Evolutionary conservation across 495 filamentous ascomycete species (phyloP).

Genomic region (Neurospora pannonica): DNA sequence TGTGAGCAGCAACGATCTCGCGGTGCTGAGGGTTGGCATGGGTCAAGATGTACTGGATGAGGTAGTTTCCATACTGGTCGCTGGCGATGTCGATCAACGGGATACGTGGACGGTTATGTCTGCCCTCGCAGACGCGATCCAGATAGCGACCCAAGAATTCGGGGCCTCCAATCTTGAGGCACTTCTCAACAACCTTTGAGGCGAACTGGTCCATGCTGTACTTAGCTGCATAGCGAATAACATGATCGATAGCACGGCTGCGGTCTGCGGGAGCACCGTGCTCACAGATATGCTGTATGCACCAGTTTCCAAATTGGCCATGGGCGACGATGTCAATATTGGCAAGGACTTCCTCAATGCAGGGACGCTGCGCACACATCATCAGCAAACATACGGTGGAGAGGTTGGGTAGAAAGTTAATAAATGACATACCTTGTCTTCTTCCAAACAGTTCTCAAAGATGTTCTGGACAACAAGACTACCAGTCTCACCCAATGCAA

Average conservation of each 20-base stretch:
- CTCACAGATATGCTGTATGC: constrained; percentile 98
- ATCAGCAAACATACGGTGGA: constrained; percentile 13
- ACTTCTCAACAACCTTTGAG: constrained; percentile 98
- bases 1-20: constrained; percentile 85
- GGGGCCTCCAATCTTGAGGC: constrained; percentile 85
- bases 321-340: constrained; percentile 94
- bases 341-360: constrained; percentile 88
- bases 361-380: constrained; percentile 62
- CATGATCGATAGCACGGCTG: constrained; percentile 87
- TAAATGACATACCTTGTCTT: constrained; percentile 69
- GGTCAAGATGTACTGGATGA: constrained; percentile 92
- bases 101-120: constrained; percentile 84
- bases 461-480: constrained; percentile 98
- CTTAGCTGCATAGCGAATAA: constrained; percentile 82
- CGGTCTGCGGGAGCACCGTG: constrained; percentile 88
- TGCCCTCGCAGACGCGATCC: constrained; percentile 84
- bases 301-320: constrained; percentile 99
- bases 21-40: constrained; percentile 79
- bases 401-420: neutral
- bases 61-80: constrained; percentile 97
- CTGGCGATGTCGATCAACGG: constrained; percentile 97
- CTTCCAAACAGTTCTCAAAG: constrained; percentile 97
- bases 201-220: constrained; percentile 99
- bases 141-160: constrained; percentile 93
- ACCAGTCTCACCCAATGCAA: constrained; percentile 91